Percentiles rank a stretch among this genome's conserved stretches.
Evolutionary conservation across 176 grass and related monocot genomes (phyloP).

Genomic region (Oryza meridionalis): DNA sequence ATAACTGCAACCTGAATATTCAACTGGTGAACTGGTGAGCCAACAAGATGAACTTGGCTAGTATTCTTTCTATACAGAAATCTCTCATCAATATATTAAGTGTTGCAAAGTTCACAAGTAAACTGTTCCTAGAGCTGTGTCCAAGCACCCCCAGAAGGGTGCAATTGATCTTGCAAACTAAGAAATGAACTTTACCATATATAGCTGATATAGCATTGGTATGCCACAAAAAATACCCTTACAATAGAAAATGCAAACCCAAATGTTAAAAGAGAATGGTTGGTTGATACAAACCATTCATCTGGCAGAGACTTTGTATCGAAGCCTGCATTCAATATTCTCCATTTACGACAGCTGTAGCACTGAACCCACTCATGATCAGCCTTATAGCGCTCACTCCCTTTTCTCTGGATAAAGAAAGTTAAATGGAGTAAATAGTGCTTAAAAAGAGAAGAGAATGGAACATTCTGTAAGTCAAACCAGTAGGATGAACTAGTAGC

Average conservation of each 20-base stretch:
- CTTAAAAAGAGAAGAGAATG: constrained; percentile 25
- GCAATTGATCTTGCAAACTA: constrained; percentile 17
- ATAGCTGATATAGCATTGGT: background rate
- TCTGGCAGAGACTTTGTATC: constrained; percentile 50
- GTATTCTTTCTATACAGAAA: background rate
- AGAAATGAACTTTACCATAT: background rate
- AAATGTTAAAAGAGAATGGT: constrained; percentile 24
- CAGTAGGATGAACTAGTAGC: background rate
- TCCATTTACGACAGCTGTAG: constrained; percentile 82
- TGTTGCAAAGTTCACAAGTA: background rate
- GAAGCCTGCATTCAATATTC: constrained; percentile 61
- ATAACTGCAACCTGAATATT: constrained; percentile 11
- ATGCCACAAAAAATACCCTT: constrained; percentile 5
- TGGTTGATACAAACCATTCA: constrained; percentile 63
- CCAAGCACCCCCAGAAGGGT: background rate
- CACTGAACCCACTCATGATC: constrained; percentile 95
- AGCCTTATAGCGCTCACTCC: constrained; percentile 47
- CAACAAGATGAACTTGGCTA: background rate
- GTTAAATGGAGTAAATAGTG: constrained; percentile 28
- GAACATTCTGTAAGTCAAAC: background rate
- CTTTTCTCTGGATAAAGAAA: constrained; percentile 58
- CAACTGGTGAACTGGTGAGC: background rate
- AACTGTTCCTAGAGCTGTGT: background rate
- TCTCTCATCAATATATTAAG: background rate
- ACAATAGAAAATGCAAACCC: constrained; percentile 5